Evolutionary conservation across 2,329 filamentous ascomycete species (phyloP).

Genomic region (Raffaelea arxii): DNA sequence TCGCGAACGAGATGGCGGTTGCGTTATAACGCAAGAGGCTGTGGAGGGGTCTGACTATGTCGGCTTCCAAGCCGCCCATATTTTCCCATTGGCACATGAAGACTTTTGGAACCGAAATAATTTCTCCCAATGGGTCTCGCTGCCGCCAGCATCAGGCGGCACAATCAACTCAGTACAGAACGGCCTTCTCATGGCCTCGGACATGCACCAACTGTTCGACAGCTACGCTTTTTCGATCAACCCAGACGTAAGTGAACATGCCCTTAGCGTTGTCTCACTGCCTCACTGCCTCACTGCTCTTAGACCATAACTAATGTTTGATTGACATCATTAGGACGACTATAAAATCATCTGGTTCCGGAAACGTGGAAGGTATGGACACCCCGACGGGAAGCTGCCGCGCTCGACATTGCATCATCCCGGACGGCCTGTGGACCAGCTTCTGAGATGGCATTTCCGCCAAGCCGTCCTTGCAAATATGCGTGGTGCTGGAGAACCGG

Average conservation of each 20-base stretch:
- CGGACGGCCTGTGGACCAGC: conserved; percentile 7
- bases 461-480: conserved; percentile 18
- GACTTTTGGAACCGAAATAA: conserved; percentile 11
- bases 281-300: not conserved
- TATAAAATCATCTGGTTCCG: not conserved
- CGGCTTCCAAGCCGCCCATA: conserved; percentile 17
- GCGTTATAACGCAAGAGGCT: not conserved
- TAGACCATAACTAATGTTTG: too few species aligned
- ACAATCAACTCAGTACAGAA: conserved; percentile 18
- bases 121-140: conserved; percentile 4
- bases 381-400: not conserved
- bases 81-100: conserved; percentile 18
- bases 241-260: conserved; percentile 14
- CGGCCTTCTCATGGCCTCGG: conserved; percentile 15
- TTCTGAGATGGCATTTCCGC: conserved; percentile 17
- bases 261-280: too few species aligned
- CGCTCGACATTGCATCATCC: not conserved
- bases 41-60: conserved; percentile 4
- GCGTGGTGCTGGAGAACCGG: conserved; percentile 16
- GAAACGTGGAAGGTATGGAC: too few species aligned
- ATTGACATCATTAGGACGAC: not conserved
- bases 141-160: conserved; percentile 4
- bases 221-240: conserved; percentile 16
- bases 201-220: conserved; percentile 16
- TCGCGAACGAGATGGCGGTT: not conserved